Evolutionary conservation across 2,329 filamentous ascomycete genomes (phyloP), one percentile per base, ranked within the genome.

Genomic region (Neonectria hederae): DNA sequence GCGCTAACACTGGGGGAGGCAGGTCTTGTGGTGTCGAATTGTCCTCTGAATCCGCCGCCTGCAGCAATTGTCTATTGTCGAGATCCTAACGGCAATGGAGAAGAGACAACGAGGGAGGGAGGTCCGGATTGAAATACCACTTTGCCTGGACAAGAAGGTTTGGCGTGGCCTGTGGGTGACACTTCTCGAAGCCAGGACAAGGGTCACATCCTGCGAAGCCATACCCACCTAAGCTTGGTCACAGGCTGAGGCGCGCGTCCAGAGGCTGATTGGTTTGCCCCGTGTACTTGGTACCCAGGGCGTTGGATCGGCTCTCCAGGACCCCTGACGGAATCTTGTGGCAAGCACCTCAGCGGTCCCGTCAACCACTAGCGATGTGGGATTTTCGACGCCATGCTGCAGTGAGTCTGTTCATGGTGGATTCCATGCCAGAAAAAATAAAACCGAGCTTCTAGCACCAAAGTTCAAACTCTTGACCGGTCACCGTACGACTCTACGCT

Each of bases 151-250:
- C 8, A 46, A 42, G 55, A 65, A 51, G 42, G 51, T 61, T 69
- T 45, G 52, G 52, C 55, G 49, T 63, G 61, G 42, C 54, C 45
- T n/a, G 38, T 65, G 60, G 66, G 72, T 62, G 54, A 73, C 51
- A 72, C 68, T 66, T 69, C 68, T 28, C 54, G 55, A 53, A 60
- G 45, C 51, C 48, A 43, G 55, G 69, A 74, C 69, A 72, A 72
- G 70, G 70, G 65, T 74, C 40, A 53, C 65, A 54, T 65, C 59
- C 30, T 62, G 51, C 54, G 59, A 71, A 67, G 67, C 56, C 54
- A 68, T 70, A 59, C 65, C 72, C 69, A 71, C 68, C 58, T 52
- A 40, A 69, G 63, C 68, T 63, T 66, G 70, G 55, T 71, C 65
- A 67, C 59, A 40, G 48, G 53, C 65, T 63, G 62, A 57, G 48